Percentiles rank a stretch among this genome's conserved stretches.
Evolutionary conservation across 2,329 filamentous ascomycete species (phyloP).

Genomic region (Cytospora paraplurivora): DNA sequence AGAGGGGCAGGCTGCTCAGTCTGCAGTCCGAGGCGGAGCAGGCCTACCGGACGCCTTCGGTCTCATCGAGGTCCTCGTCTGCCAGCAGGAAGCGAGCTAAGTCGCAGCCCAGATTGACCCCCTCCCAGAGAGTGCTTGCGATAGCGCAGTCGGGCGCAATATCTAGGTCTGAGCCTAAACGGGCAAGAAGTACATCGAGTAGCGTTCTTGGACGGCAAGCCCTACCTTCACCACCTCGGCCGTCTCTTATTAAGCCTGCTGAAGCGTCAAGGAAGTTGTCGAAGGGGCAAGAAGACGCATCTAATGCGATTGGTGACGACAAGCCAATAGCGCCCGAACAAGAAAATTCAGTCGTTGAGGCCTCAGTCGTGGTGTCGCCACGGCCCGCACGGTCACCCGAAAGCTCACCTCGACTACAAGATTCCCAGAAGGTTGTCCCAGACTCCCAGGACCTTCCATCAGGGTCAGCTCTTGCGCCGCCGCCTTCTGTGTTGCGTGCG

Average conservation of each 20-base stretch:
- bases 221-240: conserved; percentile 5
- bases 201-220: background rate
- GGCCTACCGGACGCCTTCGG: conserved; percentile 14
- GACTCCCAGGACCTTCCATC: conserved; percentile 11
- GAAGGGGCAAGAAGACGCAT: background rate
- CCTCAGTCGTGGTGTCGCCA: background rate
- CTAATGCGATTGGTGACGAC: background rate
- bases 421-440: conserved; percentile 14
- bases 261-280: background rate
- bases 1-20: conserved; percentile 8
- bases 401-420: background rate
- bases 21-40: background rate
- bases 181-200: background rate
- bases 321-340: background rate
- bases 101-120: conserved; percentile 17
- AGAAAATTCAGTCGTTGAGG: background rate
- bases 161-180: background rate
- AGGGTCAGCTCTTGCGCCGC: background rate
- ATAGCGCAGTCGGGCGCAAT: conserved; percentile 3
- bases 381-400: background rate
- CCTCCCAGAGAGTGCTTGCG: conserved; percentile 18
- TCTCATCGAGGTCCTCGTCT: conserved; percentile 17
- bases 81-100: conserved; percentile 2
- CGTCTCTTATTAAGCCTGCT: background rate
- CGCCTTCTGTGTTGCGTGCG: background rate